A percentile compares a stretch with the other conserved stretches of the same genome.
phyloP scores from a whole-genome alignment of 306 rosid species.

The Castanea sativa region DNA sequence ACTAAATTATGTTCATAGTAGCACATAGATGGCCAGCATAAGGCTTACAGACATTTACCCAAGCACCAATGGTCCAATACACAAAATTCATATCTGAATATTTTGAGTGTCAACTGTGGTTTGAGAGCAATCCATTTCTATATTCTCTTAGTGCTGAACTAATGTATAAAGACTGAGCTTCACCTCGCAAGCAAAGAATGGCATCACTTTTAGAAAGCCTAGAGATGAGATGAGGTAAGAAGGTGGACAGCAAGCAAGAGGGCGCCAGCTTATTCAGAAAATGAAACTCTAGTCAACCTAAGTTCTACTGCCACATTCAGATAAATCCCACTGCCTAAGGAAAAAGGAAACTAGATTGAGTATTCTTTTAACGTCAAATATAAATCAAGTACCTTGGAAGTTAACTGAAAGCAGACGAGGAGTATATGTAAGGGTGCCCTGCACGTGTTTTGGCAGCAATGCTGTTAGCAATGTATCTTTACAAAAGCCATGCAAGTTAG shows the following conservation, averaged over 20 bases:
- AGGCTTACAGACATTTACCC: background rate
- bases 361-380: background rate
- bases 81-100: background rate
- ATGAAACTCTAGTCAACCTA: background rate
- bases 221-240: background rate
- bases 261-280: background rate
- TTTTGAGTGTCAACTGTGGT: background rate
- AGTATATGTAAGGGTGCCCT: constrained; percentile 73
- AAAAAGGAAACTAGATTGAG: constrained; percentile 6
- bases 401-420: constrained; percentile 84
- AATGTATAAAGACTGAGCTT: background rate
- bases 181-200: background rate
- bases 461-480: constrained; percentile 8
- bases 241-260: background rate
- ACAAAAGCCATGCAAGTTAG: background rate
- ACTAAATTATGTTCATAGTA: background rate
- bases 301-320: background rate
- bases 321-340: constrained; percentile 6
- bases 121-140: background rate
- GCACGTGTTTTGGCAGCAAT: constrained; percentile 27
- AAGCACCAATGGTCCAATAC: background rate
- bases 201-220: background rate
- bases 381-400: constrained; percentile 62
- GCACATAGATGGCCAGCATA: background rate
- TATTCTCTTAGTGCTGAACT: background rate